Evolutionary conservation across 2,329 filamentous ascomycete genomes (phyloP), one percentile per base, ranked within the genome.

Genomic region (Colletotrichum karsti): DNA sequence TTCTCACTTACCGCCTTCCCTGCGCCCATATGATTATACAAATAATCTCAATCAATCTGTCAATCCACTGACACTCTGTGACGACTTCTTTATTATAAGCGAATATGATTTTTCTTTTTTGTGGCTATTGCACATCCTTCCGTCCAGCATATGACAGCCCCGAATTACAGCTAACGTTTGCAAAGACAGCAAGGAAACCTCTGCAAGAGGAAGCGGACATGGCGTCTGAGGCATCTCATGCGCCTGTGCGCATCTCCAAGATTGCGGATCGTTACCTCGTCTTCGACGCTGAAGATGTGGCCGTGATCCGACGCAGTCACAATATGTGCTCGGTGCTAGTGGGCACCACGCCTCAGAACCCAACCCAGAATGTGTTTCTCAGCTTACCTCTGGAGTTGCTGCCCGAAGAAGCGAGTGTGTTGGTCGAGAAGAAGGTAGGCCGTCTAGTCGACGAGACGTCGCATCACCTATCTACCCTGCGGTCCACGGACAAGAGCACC

Each of bases 341-440:
- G 67, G 96, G 96, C 64, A 95, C 93, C 7, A 90, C 97, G 30
- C 95, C 96, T 2, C 95, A 98, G 80, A 91, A 94, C 64, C 94
- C 95, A 6, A 95, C 97, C 73, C 96, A 99, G 81, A 98, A 97
- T 81, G 88, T 97, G 65, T 98, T 98, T 77, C 88, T 95, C 66
- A 93, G 95, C 50, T 82, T 98, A 55, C 96, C 96, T 3, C 82
- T 98, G 26, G 92, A 98, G 83, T 85, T 99, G 48, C 93, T 96
- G 83, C 91, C 93, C 2, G 96, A 98, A 81, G 96, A 99, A 83
- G 95, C 92, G 4, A 88, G 90, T 71, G 82, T 96, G 60, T 86
- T 99, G 28, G 90, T 97, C 66, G 91, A 94, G 72, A 91, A 91
- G 73, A 90, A 88, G 67, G 88, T 90, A 73, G 95, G 90, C 44